These are phyloP conservation scores for Oryza punctata DNA, from an alignment of 176 grass and related monocot species.

Conservation along the genomic window DNA sequence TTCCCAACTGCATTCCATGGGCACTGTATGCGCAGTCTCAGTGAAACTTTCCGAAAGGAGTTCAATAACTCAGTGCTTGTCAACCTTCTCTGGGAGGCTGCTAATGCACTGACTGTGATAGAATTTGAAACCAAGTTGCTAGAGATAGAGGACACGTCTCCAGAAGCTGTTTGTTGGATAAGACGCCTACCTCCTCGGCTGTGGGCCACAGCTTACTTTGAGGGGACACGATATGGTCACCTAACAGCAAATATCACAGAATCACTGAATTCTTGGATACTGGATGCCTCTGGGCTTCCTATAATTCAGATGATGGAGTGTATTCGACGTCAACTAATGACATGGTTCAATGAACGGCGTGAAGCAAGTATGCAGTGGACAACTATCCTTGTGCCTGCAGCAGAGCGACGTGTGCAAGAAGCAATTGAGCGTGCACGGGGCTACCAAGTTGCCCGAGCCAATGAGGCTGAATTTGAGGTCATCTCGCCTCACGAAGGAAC, in stretches of 20 bases:
- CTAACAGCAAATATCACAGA: conserved; percentile 82
- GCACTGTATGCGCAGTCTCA: conserved; percentile 85
- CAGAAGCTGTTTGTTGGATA: conserved; percentile 94
- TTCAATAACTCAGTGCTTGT: conserved; percentile 80
- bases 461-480: conserved; percentile 93
- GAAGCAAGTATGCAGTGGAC: conserved; percentile 95
- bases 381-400: conserved; percentile 70
- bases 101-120: conserved; percentile 83
- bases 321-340: conserved; percentile 89
- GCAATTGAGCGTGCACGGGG: conserved; percentile 87
- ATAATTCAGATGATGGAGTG: conserved; percentile 98
- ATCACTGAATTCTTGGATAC: conserved; percentile 75
- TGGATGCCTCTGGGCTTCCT: conserved; percentile 81
- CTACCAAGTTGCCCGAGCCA: conserved; percentile 84
- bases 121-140: conserved; percentile 90
- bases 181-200: conserved; percentile 67
- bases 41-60: conserved; percentile 89
- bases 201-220: conserved; percentile 96
- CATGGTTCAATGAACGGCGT: conserved; percentile 91
- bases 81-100: conserved; percentile 87
- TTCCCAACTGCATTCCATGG: conserved; percentile 98
- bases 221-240: conserved; percentile 85
- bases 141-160: conserved; percentile 88
- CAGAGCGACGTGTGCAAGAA: conserved; percentile 74
- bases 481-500: conserved; percentile 78